Percentiles rank a stretch among this genome's conserved stretches.
These are phyloP conservation scores for Blastobotrys buckinghamii DNA, from an alignment of 1,139 yeast species.

Conservation along the genomic window DNA sequence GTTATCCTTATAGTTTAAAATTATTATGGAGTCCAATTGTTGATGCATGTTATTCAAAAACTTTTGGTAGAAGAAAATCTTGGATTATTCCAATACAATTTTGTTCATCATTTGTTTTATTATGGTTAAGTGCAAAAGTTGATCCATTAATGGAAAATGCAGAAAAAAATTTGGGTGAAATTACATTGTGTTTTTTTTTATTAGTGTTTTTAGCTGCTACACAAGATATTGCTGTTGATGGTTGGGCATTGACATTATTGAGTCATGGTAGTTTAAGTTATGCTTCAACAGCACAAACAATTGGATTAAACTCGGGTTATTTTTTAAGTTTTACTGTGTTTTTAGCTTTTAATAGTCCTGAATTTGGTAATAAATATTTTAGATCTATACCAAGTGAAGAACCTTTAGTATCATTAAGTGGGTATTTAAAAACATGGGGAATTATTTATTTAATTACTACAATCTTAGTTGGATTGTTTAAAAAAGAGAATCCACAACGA, in stretches of 20 bases:
- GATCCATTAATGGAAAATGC: constrained; percentile 50
- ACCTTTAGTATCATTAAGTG: constrained; percentile 69
- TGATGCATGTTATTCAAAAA: constrained; percentile 68
- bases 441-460: constrained; percentile 66
- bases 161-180: constrained; percentile 44
- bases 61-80: constrained; percentile 75
- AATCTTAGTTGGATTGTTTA: constrained; percentile 44
- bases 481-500: constrained; percentile 38
- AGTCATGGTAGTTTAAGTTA: constrained; percentile 76
- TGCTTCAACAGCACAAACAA: constrained; percentile 96
- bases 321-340: constrained; percentile 88
- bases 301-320: constrained; percentile 91
- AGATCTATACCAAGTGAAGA: constrained; percentile 52
- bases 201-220: constrained; percentile 91
- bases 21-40: constrained; percentile 94
- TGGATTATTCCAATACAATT: constrained; percentile 95
- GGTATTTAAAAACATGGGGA: constrained; percentile 77
- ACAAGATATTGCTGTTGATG: constrained; percentile 98
- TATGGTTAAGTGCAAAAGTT: constrained; percentile 55
- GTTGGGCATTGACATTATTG: constrained; percentile 92
- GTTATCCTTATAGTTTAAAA: constrained; percentile 91
- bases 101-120: constrained; percentile 62
- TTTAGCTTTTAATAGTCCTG: constrained; percentile 84
- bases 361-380: constrained; percentile 82
- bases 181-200: constrained; percentile 63